These are phyloP conservation scores for Cladochytrium replicatum DNA, from an alignment of 192 early-diverging fungal species.

Conservation along the genomic window DNA sequence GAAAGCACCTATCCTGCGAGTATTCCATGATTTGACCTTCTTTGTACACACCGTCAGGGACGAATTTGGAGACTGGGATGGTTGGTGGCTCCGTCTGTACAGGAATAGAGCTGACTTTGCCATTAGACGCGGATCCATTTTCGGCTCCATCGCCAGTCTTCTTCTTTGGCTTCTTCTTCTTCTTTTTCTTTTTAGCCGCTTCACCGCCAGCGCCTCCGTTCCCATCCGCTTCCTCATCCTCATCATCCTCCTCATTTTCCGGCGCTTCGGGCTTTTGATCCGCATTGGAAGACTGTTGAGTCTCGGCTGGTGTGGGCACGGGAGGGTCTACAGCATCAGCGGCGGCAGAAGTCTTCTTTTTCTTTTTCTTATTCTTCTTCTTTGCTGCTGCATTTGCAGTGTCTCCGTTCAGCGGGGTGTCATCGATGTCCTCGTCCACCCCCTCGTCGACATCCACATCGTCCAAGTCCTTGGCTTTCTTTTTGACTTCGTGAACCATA, in stretches of 20 bases:
- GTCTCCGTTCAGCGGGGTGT: neutral
- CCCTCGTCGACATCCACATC: neutral
- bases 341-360: constrained; percentile 25
- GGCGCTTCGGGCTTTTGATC: neutral
- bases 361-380: constrained; percentile 47
- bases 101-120: too few species aligned
- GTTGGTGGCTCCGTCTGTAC: constrained; percentile 41
- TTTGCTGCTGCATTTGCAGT: constrained; percentile 6
- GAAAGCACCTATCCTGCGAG: constrained; percentile 53
- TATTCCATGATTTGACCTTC: constrained; percentile 80
- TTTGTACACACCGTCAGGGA: constrained; percentile 65
- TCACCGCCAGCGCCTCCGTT: constrained; percentile 10
- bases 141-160: neutral
- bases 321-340: constrained; percentile 1
- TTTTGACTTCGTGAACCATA: too few species aligned
- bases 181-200: constrained; percentile 22
- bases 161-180: constrained; percentile 30
- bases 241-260: constrained; percentile 6
- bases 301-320: neutral
- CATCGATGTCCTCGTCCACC: constrained; percentile 9
- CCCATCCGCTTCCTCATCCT: constrained; percentile 3
- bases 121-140: too few species aligned
- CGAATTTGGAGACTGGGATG: constrained; percentile 73
- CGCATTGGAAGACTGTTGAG: neutral
- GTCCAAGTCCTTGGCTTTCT: neutral